Base-by-base conservation (phyloP, 2,329 filamentous ascomycete species). In the Phialocephala subalpina region DNA sequence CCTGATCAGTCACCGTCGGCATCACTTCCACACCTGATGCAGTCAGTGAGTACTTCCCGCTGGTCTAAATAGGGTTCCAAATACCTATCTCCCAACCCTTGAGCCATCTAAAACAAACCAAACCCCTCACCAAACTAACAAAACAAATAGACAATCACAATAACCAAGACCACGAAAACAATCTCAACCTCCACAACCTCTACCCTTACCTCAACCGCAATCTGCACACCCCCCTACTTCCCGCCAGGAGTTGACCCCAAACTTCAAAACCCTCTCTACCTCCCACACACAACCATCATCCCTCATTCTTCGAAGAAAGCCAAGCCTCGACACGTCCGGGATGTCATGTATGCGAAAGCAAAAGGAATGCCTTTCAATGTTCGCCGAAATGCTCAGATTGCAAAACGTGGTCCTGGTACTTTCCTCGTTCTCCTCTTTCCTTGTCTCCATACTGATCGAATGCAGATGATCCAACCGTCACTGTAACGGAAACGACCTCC, bases 21-120 rank as follows among this genome's bases (percentile, higher is more conserved):
- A 25, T 56, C 52, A 56, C 52, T n/a, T 33, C 33, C n/a, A 33
- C 33, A 33, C 52, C 52, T 27, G 52, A 56, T 56, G 52, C 52
- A 27, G 27, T 56, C 14, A 56, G 52, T 56, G 33, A 33, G 52
- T 35, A 56, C 22, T 35, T n/a, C n/a, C n/a, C n/a, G n/a, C n/a
- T n/a, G n/a, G n/a, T n/a, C n/a, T n/a, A n/a, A n/a, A n/a, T n/a
- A n/a, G n/a, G n/a, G n/a, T n/a, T n/a, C n/a, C n/a, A n/a, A n/a
- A n/a, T n/a, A n/a, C n/a, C 27, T n/a, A n/a, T n/a, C 25, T 8
- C 27, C 25, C 52, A 8, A 33, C 16, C 33, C 27, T n/a, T 18
- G 11, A 33, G 25, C 16, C 25, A 33, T 33, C 25, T 16, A 12
- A 33, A 56, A 9, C 33, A 33, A 29, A 33, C 25, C 7, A 9